These are phyloP conservation scores for Paratinospora sagittata DNA, from an alignment of 164 flowering plant species.

Conservation along the genomic window DNA sequence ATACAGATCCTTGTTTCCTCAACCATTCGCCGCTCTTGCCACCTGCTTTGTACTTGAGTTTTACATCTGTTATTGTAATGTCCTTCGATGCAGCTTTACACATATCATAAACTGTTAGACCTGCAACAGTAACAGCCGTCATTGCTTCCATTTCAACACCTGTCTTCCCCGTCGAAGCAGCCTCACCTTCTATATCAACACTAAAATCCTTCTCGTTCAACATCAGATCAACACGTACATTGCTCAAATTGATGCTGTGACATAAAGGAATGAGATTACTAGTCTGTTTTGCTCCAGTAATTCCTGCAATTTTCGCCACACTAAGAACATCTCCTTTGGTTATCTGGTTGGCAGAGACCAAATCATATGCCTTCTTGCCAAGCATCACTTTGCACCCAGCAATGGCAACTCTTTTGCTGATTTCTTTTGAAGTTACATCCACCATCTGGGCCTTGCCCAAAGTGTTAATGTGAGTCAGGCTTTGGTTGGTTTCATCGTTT, in stretches of 20 bases:
- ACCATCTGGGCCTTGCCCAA: slow-evolving; percentile 88
- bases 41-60: slow-evolving; percentile 69
- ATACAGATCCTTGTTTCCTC: slow-evolving; percentile 30
- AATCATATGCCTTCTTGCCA: slow-evolving; percentile 61
- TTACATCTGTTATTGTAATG: slow-evolving; percentile 57
- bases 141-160: slow-evolving; percentile 98
- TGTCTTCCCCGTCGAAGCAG: slow-evolving; percentile 70
- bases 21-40: slow-evolving; percentile 92
- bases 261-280: slow-evolving; percentile 89
- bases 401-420: slow-evolving; percentile 60
- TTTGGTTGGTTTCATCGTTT: slow-evolving; percentile 7
- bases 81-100: slow-evolving; percentile 95
- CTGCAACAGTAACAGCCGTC: slow-evolving; percentile 88
- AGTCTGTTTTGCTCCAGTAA: slow-evolving; percentile 82
- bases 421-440: slow-evolving; percentile 67
- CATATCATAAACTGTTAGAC: slow-evolving; percentile 96
- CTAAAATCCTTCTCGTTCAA: slow-evolving; percentile 55
- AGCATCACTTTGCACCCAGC: slow-evolving; percentile 80
- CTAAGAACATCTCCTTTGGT: slow-evolving; percentile 88
- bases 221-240: slow-evolving; percentile 58
- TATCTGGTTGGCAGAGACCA: slow-evolving; percentile 81
- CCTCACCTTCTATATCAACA: slow-evolving; percentile 79
- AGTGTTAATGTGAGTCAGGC: slow-evolving; percentile 53
- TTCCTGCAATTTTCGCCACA: slow-evolving; percentile 90
- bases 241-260: slow-evolving; percentile 68